A percentile compares a stretch with the other conserved stretches of the same genome.
Evolutionary conservation across 805 yeast genomes (phyloP).

Genomic region (Kodamaea hsintzibuensis): DNA sequence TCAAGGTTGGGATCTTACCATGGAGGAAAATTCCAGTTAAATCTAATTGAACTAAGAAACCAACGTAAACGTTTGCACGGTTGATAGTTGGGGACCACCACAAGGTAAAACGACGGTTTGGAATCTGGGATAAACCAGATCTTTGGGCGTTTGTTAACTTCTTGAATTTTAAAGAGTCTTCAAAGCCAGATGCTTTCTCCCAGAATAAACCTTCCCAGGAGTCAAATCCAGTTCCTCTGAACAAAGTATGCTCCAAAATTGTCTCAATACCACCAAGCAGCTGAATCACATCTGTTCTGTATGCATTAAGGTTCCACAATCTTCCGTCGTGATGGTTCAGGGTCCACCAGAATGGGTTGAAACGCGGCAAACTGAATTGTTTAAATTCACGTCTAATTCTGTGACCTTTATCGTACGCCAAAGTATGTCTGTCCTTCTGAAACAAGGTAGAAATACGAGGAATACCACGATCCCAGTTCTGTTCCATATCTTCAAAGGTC

Average conservation of each 20-base stretch:
- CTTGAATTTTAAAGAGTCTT: conserved; percentile 91
- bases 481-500: conserved; percentile 91
- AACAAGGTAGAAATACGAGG: conserved; percentile 94
- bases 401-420: conserved; percentile 94
- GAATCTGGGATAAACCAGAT: conserved; percentile 95
- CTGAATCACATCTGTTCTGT: conserved; percentile 93
- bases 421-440: conserved; percentile 91
- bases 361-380: conserved; percentile 67
- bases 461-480: conserved; percentile 94
- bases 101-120: conserved; percentile 92
- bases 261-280: conserved; percentile 98
- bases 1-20: conserved; percentile 96
- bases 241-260: conserved; percentile 89
- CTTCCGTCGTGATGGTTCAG: conserved; percentile 92
- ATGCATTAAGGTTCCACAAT: conserved; percentile 89
- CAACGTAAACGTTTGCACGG: conserved; percentile 96
- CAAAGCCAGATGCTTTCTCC: conserved; percentile 98
- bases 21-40: conserved; percentile 95
- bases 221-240: conserved; percentile 96
- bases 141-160: conserved; percentile 97
- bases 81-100: conserved; percentile 99
- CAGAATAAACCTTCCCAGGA: conserved; percentile 99
- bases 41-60: conserved; percentile 93
- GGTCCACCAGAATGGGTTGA: conserved; percentile 97
- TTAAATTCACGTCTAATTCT: conserved; percentile 78